Base-by-base conservation (phyloP, 345 rosid genomes). In the Euphorbia pulcherrima region DNA sequence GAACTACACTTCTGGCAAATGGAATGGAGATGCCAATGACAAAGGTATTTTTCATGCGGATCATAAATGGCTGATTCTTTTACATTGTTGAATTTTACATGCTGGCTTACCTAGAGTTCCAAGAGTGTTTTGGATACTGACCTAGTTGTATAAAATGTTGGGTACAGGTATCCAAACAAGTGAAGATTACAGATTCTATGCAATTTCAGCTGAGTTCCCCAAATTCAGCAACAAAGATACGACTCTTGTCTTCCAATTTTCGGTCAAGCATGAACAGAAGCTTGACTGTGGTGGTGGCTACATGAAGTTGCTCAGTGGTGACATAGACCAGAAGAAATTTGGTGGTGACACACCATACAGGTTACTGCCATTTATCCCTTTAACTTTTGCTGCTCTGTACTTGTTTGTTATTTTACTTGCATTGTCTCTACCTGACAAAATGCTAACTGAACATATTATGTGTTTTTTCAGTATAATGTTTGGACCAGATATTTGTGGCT, bases 211-310 rank as follows among this genome's bases (percentile, higher is more conserved):
- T 61, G 90, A 87, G 81, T 95, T 81, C 83, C 94, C 99, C 62
- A 86, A 83, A 70, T 85, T 92, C 80, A 95, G 92, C 73, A 95
- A 87, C 88, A 95, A 95, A 82, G 96, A 87, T 54, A 84, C 85
- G 72, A 88, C 96, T 14, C 79, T 95, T 4, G 99, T 92, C 73
- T 95, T 95, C 85, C 99, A 92, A 62, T 92, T 95, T 76, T 87
- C 90, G 2, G 99, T 95, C 73, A 95, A 94, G 89, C 99, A 95
- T 60, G 99, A 95, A 72, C 99, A 95, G 78, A 95, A 95, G 81
- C 99, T 95, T 71, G 99, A 95, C 78, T 95, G 99, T 78, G 99
- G 99, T 76, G 99, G 99, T 73, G 99, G 99, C 69, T 95, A 95
- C 88, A 85, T 95, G 92, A 95, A 95, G 88, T 79, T 95, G 78